Conservation (phyloP, 2,329 filamentous ascomycete genomes). For the Arthroderma uncinatum region DNA sequence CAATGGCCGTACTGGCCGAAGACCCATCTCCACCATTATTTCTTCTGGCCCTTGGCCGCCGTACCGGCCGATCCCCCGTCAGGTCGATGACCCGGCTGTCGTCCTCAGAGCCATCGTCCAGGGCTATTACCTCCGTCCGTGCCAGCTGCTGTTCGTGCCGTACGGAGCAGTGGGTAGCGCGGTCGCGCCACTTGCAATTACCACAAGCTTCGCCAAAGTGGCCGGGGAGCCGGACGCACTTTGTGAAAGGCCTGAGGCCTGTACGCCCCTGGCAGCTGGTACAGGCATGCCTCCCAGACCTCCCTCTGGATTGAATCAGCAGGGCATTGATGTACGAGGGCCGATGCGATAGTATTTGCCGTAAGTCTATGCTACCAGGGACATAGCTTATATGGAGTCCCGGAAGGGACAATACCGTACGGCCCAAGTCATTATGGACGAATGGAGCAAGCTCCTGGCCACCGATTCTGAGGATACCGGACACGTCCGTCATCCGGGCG, state of each 20-base stretch:
- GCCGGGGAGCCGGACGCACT: constrained; percentile 2
- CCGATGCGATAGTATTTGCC: background rate
- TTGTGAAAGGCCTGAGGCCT: constrained; percentile 5
- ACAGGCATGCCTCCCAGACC: background rate
- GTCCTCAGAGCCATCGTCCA: background rate
- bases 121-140: background rate
- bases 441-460: background rate
- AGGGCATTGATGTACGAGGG: background rate
- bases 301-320: background rate
- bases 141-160: background rate
- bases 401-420: background rate
- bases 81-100: background rate
- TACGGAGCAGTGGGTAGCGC: constrained; percentile 7
- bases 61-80: background rate
- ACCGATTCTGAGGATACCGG: background rate
- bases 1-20: background rate
- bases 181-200: constrained; percentile 9
- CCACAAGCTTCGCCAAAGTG: constrained; percentile 8
- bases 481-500: background rate
- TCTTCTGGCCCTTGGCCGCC: background rate
- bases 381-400: background rate
- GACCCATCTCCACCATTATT: background rate
- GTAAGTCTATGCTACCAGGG: background rate
- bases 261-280: background rate
- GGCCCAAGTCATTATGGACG: background rate